Conservation (phyloP, 345 rosid genomes). For the Nasturtium officinale region DNA sequence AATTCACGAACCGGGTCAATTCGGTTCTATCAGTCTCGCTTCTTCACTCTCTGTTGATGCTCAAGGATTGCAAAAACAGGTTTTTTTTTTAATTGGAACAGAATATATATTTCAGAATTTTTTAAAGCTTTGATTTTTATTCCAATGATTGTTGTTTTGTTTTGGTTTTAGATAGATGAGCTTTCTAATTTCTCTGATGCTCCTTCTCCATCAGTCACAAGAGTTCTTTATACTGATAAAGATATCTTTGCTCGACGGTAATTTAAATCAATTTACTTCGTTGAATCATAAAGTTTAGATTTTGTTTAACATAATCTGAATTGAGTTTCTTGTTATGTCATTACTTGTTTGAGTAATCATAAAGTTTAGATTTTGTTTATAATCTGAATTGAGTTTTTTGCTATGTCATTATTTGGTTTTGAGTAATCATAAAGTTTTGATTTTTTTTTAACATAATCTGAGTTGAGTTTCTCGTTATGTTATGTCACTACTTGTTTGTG, state of each 20-base stretch:
- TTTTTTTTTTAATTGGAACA: constrained; percentile 29
- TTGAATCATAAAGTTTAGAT: too few relatives aligned
- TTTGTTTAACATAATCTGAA: too few relatives aligned
- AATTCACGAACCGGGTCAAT: constrained; percentile 55
- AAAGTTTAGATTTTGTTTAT: too few relatives aligned
- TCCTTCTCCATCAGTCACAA: constrained; percentile 85
- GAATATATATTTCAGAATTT: not conserved
- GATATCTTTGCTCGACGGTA: constrained; percentile 89
- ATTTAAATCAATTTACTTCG: constrained; percentile 6
- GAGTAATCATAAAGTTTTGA: too few relatives aligned
- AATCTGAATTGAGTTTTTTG: too few relatives aligned
- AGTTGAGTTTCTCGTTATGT: too few relatives aligned
- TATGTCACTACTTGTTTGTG: too few relatives aligned
- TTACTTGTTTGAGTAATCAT: too few relatives aligned
- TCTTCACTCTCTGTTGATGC: constrained; percentile 63
- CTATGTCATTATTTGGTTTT: too few relatives aligned
- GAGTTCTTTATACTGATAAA: constrained; percentile 76
- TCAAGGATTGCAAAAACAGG: constrained; percentile 69
- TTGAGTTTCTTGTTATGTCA: too few relatives aligned
- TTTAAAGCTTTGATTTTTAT: not conserved
- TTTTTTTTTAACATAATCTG: too few relatives aligned
- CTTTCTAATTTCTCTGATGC: constrained; percentile 81
- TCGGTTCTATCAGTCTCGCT: constrained; percentile 40
- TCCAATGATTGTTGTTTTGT: not conserved
- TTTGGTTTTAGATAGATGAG: constrained; percentile 67